Base-by-base conservation (phyloP, 2,329 filamentous ascomycete species). In the Whalleya microplaca region DNA sequence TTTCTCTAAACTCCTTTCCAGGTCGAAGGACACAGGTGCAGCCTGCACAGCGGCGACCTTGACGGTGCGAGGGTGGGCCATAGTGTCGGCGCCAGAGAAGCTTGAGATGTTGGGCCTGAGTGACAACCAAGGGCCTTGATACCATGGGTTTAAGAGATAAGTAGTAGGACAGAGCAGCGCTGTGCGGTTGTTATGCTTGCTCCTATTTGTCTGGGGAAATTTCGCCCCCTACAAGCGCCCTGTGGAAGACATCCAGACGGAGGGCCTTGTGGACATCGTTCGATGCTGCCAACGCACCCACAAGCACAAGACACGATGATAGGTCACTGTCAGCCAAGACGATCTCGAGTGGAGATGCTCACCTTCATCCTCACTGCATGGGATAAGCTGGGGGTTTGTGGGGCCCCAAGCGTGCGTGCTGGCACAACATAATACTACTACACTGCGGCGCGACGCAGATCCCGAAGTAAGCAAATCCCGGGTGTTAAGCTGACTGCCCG, bases 41-140 rank as follows among this genome's bases (percentile, higher is more conserved):
- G 73, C 73, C 55, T 76, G 75, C 21, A 77, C 68, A 6, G 72
- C 75, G 9, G 74, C 75, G 14, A 77, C 70, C 61, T 72, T 73
- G 37, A 76, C 66, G 12, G 62, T 64, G 7, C 65, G 66, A 42
- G 44, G 41, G 6, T 57, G 27, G 44, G 63, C 54, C 63, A 61
- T 62, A 16, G 32, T 58, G 45, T 58, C 27, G 16, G 43, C 20
- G 51, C 21, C 56, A 45, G 47, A 51, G 48, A 52, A 29, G 51
- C 47, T 48, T 40, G 51, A 32, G 54, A n/a, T 45, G 46, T 49
- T 55, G 8, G 32, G 32, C 10, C 32, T 37, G 32, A 37, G 9
- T 37, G 8, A 16, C 7, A 16, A 12, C 14, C 14, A 16, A 37
- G 14, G 3, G 32, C 32, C 3, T 16, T 37, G 10, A 16, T 37